phyloP scores from a whole-genome alignment of 106 monocot species.

The Posidonia australis region DNA sequence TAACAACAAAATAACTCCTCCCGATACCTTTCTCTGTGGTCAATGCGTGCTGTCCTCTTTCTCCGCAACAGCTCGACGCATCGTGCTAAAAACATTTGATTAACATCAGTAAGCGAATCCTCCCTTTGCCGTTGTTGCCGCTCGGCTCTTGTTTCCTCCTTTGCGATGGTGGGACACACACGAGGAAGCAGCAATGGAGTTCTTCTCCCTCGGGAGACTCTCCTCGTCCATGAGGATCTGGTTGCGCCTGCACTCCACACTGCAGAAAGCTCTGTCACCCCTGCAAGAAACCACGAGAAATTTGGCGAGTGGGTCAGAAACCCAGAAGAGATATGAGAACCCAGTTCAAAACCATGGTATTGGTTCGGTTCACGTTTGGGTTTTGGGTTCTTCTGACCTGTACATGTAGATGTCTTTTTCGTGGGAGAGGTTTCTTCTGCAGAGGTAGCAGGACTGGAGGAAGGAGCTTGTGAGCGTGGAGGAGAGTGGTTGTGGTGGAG shows the following conservation, averaged over 20 bases:
- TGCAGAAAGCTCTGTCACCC: conserved; percentile 57
- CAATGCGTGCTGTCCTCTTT: no score
- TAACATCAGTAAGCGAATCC: conserved; percentile 12
- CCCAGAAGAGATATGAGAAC: background rate
- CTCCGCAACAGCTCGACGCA: no score
- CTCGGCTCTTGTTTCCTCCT: background rate
- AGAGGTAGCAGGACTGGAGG: conserved; percentile 14
- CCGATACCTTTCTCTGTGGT: no score
- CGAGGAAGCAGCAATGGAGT: background rate
- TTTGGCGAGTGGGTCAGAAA: background rate
- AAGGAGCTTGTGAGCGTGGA: background rate
- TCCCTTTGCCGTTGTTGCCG: background rate
- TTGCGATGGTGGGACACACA: background rate
- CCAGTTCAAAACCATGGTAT: background rate
- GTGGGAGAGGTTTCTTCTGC: conserved; percentile 16
- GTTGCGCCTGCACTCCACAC: conserved; percentile 45
- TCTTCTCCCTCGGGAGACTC: conserved; percentile 7
- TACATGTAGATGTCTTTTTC: conserved; percentile 31
- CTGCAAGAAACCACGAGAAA: conserved; percentile 12
- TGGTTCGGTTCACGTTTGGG: no score
- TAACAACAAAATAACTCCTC: no score
- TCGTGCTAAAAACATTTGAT: no score
- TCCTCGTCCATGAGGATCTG: conserved; percentile 42
- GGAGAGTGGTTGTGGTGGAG: background rate
- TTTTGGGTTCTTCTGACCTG: conserved; percentile 6